Percentiles rank a stretch among this genome's conserved stretches.
phyloP scores from a whole-genome alignment of 1,284 basidiomycete genomes.

The Trametes sp. region DNA sequence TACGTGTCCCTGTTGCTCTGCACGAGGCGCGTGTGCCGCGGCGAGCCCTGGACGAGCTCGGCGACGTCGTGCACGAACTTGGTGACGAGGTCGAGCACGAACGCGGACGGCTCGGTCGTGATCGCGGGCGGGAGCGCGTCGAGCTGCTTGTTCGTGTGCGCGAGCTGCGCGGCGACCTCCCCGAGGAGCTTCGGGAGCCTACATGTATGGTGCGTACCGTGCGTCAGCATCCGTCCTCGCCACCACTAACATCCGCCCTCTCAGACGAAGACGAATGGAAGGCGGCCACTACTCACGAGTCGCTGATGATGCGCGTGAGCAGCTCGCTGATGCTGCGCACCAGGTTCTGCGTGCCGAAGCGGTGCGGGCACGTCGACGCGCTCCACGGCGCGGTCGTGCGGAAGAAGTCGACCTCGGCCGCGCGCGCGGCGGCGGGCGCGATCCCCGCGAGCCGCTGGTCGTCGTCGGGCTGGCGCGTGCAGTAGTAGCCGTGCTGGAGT shows the following conservation, averaged over 20 bases:
- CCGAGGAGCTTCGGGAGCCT: constrained; percentile 48
- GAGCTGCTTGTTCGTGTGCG: constrained; percentile 46
- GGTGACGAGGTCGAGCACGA: constrained; percentile 54
- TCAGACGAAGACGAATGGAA: no score
- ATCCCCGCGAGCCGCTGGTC: constrained; percentile 52
- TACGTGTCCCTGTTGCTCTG: constrained; percentile 48
- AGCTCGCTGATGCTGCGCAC: constrained; percentile 59
- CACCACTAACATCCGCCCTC: no score
- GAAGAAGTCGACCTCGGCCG: constrained; percentile 55
- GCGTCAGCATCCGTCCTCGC: not conserved
- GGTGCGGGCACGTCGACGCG: constrained; percentile 47
- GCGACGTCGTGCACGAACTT: constrained; percentile 51
- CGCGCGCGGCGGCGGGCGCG: constrained; percentile 48
- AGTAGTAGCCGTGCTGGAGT: constrained; percentile 69
- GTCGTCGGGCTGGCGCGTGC: constrained; percentile 69
- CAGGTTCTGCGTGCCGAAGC: constrained; percentile 65
- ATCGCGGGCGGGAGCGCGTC: constrained; percentile 50
- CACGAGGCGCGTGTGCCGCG: constrained; percentile 44
- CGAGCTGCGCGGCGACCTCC: constrained; percentile 49
- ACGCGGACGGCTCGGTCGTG: constrained; percentile 51
- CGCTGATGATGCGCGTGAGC: constrained; percentile 59
- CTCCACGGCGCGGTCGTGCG: constrained; percentile 58
- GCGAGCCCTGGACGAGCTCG: constrained; percentile 46
- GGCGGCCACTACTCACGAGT: constrained; percentile 49
- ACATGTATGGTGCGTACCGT: no score